Evolutionary conservation across 164 flowering plant species (phyloP).

Genomic region (Stephania cephalantha): DNA sequence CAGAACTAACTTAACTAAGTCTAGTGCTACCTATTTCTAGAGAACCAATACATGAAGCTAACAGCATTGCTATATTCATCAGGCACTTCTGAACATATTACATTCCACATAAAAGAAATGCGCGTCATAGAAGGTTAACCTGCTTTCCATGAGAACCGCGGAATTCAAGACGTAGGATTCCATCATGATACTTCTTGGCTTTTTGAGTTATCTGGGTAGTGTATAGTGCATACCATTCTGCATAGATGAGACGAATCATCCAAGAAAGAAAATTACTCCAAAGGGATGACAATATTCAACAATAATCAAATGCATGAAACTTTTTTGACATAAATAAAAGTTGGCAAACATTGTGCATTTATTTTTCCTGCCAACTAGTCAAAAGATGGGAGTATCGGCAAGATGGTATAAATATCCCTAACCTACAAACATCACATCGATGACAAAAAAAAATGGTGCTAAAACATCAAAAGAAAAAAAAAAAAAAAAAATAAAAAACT

Average conservation of each 20-base stretch:
- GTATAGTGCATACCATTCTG: constrained; percentile 59
- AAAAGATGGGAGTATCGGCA: not conserved
- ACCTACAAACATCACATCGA: not conserved
- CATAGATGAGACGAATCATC: not conserved
- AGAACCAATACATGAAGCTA: too few relatives aligned
- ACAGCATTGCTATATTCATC: too few relatives aligned
- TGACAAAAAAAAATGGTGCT: not conserved
- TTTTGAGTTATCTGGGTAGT: constrained; percentile 64
- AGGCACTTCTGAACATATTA: too few relatives aligned
- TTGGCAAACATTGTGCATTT: not conserved
- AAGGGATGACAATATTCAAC: not conserved
- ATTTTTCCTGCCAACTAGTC: not conserved
- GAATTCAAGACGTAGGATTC: constrained; percentile 36
- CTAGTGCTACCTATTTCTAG: too few relatives aligned
- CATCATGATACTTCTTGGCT: constrained; percentile 83
- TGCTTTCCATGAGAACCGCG: constrained; percentile 49
- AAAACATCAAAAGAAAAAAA: not conserved
- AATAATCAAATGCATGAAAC: not conserved
- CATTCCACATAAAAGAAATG: not conserved
- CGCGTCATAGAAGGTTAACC: constrained; percentile 26
- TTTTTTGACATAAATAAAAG: not conserved
- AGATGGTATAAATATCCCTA: too few relatives aligned
- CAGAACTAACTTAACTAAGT: too few relatives aligned
- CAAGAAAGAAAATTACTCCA: constrained; percentile 3
- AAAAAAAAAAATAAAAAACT: not conserved